Percentiles rank a stretch among this genome's conserved stretches.
Evolutionary conservation across 2,329 filamentous ascomycete species (phyloP).

Genomic region (Lecanicillium sp.): DNA sequence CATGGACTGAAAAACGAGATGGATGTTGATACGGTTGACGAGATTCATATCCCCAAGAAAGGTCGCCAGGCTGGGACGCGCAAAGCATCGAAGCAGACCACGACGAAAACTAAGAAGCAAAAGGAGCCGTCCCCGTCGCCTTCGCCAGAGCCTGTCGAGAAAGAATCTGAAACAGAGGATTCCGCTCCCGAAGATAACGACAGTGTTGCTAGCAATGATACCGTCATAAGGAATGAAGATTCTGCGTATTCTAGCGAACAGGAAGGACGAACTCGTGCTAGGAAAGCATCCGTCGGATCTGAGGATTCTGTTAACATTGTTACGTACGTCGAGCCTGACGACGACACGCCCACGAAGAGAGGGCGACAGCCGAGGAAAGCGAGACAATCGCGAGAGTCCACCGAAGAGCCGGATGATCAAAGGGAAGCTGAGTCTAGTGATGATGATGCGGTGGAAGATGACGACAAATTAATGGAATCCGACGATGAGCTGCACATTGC

Average conservation of each 20-base stretch:
- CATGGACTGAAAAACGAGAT: conserved; percentile 41
- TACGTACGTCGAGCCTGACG: conserved; percentile 6
- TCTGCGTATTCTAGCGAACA: conserved; percentile 3
- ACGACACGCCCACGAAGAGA: conserved; percentile 17
- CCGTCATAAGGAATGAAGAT: conserved; percentile 25
- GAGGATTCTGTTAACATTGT: conserved; percentile 7
- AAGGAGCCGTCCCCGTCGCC: conserved; percentile 24
- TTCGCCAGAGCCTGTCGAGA: conserved; percentile 13
- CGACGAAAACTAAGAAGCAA: conserved; percentile 32
- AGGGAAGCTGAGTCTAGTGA: conserved; percentile 7
- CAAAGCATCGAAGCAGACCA: conserved; percentile 42
- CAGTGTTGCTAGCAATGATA: conserved; percentile 33
- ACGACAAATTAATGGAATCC: conserved; percentile 1
- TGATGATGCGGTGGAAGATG: conserved; percentile 2
- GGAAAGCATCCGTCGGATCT: conserved; percentile 1
- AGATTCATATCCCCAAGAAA: conserved; percentile 44
- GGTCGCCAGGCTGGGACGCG: conserved; percentile 41
- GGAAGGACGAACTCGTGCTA: neutral
- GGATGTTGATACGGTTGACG: conserved; percentile 26
- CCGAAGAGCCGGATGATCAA: conserved; percentile 10
- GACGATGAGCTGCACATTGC: conserved; percentile 8
- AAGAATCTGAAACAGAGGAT: conserved; percentile 4
- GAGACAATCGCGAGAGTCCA: conserved; percentile 8
- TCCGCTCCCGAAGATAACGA: conserved; percentile 23
- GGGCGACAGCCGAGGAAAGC: conserved; percentile 10